Percentiles rank a stretch among this genome's conserved stretches.
Conservation (phyloP, 2,329 filamentous ascomycete genomes). For the Penicillium sp. region DNA sequence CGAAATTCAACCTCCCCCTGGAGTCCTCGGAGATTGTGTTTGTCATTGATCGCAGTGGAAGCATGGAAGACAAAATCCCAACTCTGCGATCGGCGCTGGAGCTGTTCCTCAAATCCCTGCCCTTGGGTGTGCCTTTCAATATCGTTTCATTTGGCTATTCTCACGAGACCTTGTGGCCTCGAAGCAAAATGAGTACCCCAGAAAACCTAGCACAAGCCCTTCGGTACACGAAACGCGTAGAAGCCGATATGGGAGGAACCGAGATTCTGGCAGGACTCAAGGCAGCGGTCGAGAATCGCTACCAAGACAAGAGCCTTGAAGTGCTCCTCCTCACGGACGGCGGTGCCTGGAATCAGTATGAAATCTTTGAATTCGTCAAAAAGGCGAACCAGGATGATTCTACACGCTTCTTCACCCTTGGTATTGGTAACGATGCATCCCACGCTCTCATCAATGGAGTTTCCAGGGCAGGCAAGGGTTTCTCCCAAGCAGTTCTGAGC, state of each 20-base stretch:
- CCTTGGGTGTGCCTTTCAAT: constrained; percentile 67
- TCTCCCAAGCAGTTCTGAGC: constrained; percentile 59
- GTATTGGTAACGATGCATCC: constrained; percentile 56
- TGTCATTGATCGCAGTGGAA: constrained; percentile 21
- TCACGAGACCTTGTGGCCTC: constrained; percentile 51
- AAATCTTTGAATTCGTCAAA: constrained; percentile 51
- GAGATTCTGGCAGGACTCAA: constrained; percentile 53
- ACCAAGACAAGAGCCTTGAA: constrained; percentile 52
- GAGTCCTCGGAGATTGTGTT: constrained; percentile 19
- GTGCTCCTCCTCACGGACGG: constrained; percentile 61
- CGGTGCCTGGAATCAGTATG: constrained; percentile 53
- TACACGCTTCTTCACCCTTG: constrained; percentile 58
- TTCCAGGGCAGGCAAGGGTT: constrained; percentile 58
- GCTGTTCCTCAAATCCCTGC: constrained; percentile 67
- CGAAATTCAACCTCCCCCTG: constrained; percentile 4
- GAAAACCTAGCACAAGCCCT: constrained; percentile 49
- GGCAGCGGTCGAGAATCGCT: constrained; percentile 47
- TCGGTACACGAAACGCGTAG: constrained; percentile 46
- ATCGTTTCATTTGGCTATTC: constrained; percentile 66
- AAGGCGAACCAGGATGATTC: constrained; percentile 39
- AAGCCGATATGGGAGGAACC: constrained; percentile 56
- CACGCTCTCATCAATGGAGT: constrained; percentile 58
- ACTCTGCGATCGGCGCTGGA: constrained; percentile 59
- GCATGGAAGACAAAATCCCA: constrained; percentile 47
- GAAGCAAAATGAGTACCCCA: constrained; percentile 52